These are phyloP conservation scores for Sclerotinia trifoliorum DNA, from an alignment of 2,329 filamentous ascomycete genomes.

Conservation along the genomic window DNA sequence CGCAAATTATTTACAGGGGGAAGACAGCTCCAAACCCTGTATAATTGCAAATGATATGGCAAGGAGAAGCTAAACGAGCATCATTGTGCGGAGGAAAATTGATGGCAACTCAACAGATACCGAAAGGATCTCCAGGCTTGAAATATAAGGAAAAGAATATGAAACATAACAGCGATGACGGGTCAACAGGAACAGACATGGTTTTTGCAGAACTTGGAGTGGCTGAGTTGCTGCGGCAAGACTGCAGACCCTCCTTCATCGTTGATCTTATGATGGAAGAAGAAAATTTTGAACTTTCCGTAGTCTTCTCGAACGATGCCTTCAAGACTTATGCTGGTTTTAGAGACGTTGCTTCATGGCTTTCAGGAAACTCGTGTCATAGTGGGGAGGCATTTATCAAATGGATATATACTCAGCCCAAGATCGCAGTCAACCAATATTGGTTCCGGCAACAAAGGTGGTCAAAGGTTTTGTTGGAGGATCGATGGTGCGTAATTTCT, in stretches of 20 bases:
- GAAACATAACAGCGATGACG: neutral
- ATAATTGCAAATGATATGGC: neutral
- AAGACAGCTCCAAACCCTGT: neutral
- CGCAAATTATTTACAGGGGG: no score
- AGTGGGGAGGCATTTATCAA: neutral
- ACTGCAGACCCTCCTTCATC: conserved; percentile 5
- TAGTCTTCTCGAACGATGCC: conserved; percentile 7
- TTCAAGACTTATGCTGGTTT: neutral
- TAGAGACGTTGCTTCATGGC: neutral
- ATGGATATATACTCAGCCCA: conserved; percentile 10
- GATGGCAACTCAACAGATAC: neutral
- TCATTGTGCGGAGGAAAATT: neutral
- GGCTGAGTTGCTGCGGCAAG: conserved; percentile 1
- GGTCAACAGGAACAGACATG: neutral
- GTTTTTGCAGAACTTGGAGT: neutral
- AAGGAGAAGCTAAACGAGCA: no score
- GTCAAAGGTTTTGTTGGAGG: neutral
- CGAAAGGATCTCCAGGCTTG: neutral
- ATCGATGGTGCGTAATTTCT: conserved; percentile 6
- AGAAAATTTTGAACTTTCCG: neutral
- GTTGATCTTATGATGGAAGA: neutral
- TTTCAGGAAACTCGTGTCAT: neutral
- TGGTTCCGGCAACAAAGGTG: conserved; percentile 12
- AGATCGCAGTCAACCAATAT: neutral
- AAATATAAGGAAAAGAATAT: no score